Base-by-base conservation (phyloP, 2,329 filamentous ascomycete genomes). In the Diaporthe batatas region DNA sequence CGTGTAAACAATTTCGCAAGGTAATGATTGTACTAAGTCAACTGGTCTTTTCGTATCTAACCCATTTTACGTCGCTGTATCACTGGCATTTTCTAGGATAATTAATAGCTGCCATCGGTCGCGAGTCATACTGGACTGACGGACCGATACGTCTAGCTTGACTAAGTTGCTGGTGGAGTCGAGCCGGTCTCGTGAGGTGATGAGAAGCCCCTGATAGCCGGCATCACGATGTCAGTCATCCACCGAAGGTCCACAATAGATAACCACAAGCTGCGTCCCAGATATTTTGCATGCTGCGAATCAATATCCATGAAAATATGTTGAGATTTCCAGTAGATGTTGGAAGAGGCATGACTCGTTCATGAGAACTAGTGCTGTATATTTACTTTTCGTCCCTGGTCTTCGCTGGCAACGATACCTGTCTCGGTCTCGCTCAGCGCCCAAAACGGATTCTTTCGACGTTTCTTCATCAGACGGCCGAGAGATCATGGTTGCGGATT, bases 141-240 rank as follows among this genome's bases (percentile, higher is more conserved):
- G 44, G 29, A 21, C 25, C 11, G 62, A 51, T 51, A 23, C 29
- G 49, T 51, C 44, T 36, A 29, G 44, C n/a, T 49, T 36, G 42
- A 36, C 36, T 6, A 65, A 65, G 21, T 29, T 51, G 29, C 3
- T 18, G 12, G 62, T 65, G 62, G 62, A 51, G 44, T 36, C 44
- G 62, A n/a, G 59, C 21, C 29, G 29, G 42, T 65, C 59, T 49
- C 59, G 59, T 65, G 62, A 51, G 62, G 21, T 51, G 62, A 65
- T 16, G 36, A 62, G 44, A 47, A 64, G 16, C 62, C 62, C 62
- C 62, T 65, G 62, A 51, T 51, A 65, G 32, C 42, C 44, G 44
- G 44, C 18, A 36, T 49, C 59, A 34, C 59, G 25, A 34, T 49
- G 59, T 51, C 21, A 51, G 32, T n/a, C 18, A 23, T 49, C 59